A percentile compares a stretch with the other conserved stretches of the same genome.
phyloP scores from a whole-genome alignment of 1,284 basidiomycete species.

The Austropuccinia psidii region DNA sequence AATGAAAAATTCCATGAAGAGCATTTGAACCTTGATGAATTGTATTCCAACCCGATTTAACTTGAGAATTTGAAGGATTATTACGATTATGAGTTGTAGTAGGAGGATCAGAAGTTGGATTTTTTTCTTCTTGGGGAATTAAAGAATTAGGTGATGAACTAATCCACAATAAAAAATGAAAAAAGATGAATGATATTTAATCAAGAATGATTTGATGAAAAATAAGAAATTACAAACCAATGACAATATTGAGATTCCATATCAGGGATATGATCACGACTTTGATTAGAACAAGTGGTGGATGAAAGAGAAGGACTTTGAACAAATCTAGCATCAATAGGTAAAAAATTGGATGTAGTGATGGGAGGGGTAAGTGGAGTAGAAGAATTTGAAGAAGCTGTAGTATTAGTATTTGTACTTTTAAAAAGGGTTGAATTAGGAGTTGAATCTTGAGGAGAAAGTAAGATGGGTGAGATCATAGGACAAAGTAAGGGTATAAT shows the following conservation, averaged over 20 bases:
- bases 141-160: too few relatives aligned
- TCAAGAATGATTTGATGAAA: conserved; percentile 49
- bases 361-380: conserved; percentile 31
- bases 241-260: conserved; percentile 35
- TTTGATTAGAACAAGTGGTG: conserved; percentile 10
- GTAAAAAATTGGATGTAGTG: conserved; percentile 57
- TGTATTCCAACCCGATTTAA: neutral
- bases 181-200: too few relatives aligned
- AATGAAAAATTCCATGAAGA: conserved; percentile 37
- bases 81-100: too few relatives aligned
- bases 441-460: conserved; percentile 54
- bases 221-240: conserved; percentile 47
- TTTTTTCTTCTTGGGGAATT: too few relatives aligned
- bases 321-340: conserved; percentile 84
- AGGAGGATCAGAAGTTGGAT: too few relatives aligned
- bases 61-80: too few relatives aligned
- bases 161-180: too few relatives aligned
- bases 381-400: conserved; percentile 35
- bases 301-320: conserved; percentile 54
- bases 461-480: conserved; percentile 53
- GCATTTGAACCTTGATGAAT: conserved; percentile 3
- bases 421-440: conserved; percentile 44
- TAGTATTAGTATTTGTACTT: conserved; percentile 39
- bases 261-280: conserved; percentile 31
- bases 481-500: conserved; percentile 79